These are phyloP conservation scores for Cornus controversa DNA, from an alignment of 148 eudicot species.

Conservation along the genomic window DNA sequence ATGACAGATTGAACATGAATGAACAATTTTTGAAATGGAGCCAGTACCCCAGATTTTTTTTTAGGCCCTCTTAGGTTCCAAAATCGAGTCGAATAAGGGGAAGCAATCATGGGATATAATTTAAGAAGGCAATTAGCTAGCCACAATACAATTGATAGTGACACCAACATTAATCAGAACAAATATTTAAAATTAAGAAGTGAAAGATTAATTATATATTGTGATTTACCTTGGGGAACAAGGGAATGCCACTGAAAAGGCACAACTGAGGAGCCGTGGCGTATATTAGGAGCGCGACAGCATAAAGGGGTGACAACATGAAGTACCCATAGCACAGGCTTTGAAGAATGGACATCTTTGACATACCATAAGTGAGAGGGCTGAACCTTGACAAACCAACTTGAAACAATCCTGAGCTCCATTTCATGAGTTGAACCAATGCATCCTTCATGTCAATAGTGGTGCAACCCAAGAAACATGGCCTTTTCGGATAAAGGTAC, in stretches of 20 bases:
- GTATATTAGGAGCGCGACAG: constrained; percentile 23
- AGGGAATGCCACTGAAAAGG: constrained; percentile 38
- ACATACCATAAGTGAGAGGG: constrained; percentile 37
- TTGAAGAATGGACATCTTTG: constrained; percentile 36
- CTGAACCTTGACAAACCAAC: constrained; percentile 32
- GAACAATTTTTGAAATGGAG: no score
- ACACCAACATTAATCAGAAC: no score
- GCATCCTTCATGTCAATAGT: constrained; percentile 42
- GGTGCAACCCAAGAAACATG: constrained; percentile 52
- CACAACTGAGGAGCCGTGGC: constrained; percentile 39
- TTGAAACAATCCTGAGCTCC: constrained; percentile 39
- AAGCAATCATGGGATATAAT: no score
- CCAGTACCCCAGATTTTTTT: no score
- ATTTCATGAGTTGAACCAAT: constrained; percentile 40
- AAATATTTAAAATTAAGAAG: background rate
- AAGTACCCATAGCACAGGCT: constrained; percentile 36
- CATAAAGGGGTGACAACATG: constrained; percentile 14
- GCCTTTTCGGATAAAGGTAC: constrained; percentile 41
- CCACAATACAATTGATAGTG: no score
- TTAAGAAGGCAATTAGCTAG: no score
- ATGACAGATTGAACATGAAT: no score
- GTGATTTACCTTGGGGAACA: constrained; percentile 47
- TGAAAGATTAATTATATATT: background rate
- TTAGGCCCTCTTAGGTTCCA: no score
- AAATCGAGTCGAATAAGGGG: no score